Base-by-base conservation (phyloP, 495 filamentous ascomycete species). In the Podospora anserina region DNA sequence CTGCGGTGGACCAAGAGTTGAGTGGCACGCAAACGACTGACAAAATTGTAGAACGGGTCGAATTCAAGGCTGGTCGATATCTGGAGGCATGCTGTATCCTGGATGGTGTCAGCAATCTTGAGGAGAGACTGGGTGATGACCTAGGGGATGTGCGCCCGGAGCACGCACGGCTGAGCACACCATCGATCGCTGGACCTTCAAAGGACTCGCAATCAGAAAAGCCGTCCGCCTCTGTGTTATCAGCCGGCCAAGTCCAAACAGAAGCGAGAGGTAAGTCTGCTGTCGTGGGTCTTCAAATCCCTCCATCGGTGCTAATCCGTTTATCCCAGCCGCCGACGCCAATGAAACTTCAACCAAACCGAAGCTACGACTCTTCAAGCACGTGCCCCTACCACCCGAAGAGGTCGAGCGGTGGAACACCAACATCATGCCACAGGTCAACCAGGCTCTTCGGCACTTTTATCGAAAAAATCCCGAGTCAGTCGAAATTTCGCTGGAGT, bases 401-500 rank as follows among this genome's bases (percentile, higher is more conserved):
- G 82, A 86, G 65, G 77, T 91, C 4, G 85, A 90, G 23, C 85
- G 90, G 66, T 93, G 90, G 88, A 90, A 92, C 68, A 86, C 82
- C 28, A 83, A 85, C 2, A 80, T 92, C 71, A 88, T 92, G 82
- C 90, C 90, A 0, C 86, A 89, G 68, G 81, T 93, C 71, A 89
- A 91, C 72, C 81, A 76, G 7, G 85, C 83, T 4, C 75, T 87
- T 18, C 78, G 80, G 15, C 85, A 76, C 74, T 93, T 83, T 77
- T 92, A 77, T 81, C 87, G 80, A 81, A 90, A 83, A 78, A 85
- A 80, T 68, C 88, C 76, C 1, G 91, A 93, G 73, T 92, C 90
- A 2, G 91, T 91, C 26, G 88, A 90, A 66, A 90, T 90, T 16
- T 89, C 86, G 26, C 82, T 92, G 16, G 90, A 91, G 76, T 91